Evolutionary conservation across 192 early-diverging fungal species (phyloP), one percentile per base, ranked within the genome.

Genomic region (Dimargaris verticillata): DNA sequence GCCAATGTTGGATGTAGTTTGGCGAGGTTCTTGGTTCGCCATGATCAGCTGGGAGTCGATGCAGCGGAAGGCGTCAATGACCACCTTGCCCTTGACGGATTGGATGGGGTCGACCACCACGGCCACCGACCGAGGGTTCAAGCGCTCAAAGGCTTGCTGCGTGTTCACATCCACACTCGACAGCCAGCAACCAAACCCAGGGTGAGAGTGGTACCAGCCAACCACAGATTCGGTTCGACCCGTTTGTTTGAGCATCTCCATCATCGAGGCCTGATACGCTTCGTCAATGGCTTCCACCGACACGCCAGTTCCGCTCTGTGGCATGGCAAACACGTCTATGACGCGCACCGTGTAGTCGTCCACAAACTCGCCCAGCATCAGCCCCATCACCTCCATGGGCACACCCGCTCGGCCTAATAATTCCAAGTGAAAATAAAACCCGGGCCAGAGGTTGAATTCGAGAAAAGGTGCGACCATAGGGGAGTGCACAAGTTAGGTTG

Each of bases 181-280:
- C 28, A 99, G 79, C 97, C 97, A 99, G 80, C 97, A 99, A 47
- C 97, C 97, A 63, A 99, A 99, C 53, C 97, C 97, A 38, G 97
- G 97, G 77, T 99, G 97, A 62, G 97, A 99, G 75, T 99, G 97
- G 71, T 99, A 99, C 97, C 97, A 99, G n/a, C 97, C 97, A 26
- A 99, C 97, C 17, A 99, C 97, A 76, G 91, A 93, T 74, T 99
- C 95, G 22, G 88, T 87, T 78, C 95, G 78, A 62, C 96, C 96
- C 48, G 97, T 99, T 62, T 99, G 97, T 78, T 95, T 97, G 59
- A 99, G 74, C 95, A 97, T 95, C 60, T 99, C 97, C 83, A 95
- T 78, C 97, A 99, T 99, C 66, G 93, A 92, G 33, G 97, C 93
- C 70, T 99, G 97, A 66, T 97, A 99, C 15, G 96, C 97, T 41